Evolutionary conservation across 805 yeast genomes (phyloP).

Genomic region (Yarrowia keelungensis): DNA sequence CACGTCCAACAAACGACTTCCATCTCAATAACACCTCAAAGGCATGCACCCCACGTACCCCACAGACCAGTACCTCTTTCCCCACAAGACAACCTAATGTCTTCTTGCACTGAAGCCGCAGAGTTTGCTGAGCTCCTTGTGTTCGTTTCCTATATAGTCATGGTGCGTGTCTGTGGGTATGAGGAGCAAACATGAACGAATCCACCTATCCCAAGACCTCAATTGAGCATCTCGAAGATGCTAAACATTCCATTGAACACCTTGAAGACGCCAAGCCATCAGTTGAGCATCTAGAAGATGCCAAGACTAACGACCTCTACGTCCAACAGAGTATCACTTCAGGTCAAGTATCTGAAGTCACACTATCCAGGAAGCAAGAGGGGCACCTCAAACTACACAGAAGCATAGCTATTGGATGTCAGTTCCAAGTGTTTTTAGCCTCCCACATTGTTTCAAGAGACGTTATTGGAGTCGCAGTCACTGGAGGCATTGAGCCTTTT

Average conservation of each 20-base stretch:
- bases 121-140: constrained; percentile 6
- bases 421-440: constrained; percentile 9
- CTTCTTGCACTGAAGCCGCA: neutral
- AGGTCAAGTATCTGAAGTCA: neutral
- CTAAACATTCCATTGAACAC: constrained; percentile 8
- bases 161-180: neutral
- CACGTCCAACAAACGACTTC: neutral
- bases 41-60: neutral
- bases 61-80: neutral
- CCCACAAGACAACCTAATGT: constrained; percentile 4
- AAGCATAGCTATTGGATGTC: constrained; percentile 10
- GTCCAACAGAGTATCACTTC: neutral
- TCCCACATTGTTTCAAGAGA: constrained; percentile 20
- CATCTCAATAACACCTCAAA: neutral
- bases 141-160: neutral
- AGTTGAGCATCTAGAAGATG: neutral
- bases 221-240: constrained; percentile 12
- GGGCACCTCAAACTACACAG: constrained; percentile 7
- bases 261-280: neutral
- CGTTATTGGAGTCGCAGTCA: constrained; percentile 3
- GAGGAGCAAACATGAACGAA: neutral
- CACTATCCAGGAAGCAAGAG: neutral
- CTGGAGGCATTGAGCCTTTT: constrained; percentile 2
- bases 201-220: neutral
- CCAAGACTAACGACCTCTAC: neutral